phyloP scores from a whole-genome alignment of 768 basidiomycete species.

The Amanita subjunquillea region DNA sequence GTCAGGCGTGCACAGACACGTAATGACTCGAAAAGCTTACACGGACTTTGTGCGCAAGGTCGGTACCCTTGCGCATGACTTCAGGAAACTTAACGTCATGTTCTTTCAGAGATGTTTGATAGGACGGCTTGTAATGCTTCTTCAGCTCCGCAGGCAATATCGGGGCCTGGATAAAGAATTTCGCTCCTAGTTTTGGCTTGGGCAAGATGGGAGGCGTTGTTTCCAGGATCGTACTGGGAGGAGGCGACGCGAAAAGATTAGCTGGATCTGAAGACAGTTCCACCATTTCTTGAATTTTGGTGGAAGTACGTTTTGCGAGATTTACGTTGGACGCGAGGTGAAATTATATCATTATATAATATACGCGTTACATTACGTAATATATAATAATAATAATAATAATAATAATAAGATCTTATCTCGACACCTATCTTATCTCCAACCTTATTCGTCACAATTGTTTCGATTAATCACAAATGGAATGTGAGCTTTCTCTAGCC shows the following conservation, averaged over 20 bases:
- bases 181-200: not conserved
- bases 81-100: constrained; percentile 26
- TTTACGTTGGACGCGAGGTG: not conserved
- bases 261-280: constrained; percentile 2
- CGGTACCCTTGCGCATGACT: constrained; percentile 45
- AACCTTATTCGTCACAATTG: too few relatives aligned
- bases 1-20: constrained; percentile 14
- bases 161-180: constrained; percentile 29
- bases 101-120: constrained; percentile 23
- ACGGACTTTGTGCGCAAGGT: constrained; percentile 49
- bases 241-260: constrained; percentile 2
- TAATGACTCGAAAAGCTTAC: not conserved
- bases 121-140: constrained; percentile 27
- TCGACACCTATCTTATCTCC: too few relatives aligned
- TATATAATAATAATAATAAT: not conserved
- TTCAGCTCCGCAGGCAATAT: constrained; percentile 26
- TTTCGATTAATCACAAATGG: too few relatives aligned
- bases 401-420: too few relatives aligned
- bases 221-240: not conserved
- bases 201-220: not conserved
- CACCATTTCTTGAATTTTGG: not conserved
- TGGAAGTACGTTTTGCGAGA: not conserved
- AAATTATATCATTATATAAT: not conserved
- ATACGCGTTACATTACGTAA: not conserved
- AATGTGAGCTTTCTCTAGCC: not conserved